Base-by-base conservation (phyloP, 371 early-diverging fungal species). In the Blastocladiella emersonii region DNA sequence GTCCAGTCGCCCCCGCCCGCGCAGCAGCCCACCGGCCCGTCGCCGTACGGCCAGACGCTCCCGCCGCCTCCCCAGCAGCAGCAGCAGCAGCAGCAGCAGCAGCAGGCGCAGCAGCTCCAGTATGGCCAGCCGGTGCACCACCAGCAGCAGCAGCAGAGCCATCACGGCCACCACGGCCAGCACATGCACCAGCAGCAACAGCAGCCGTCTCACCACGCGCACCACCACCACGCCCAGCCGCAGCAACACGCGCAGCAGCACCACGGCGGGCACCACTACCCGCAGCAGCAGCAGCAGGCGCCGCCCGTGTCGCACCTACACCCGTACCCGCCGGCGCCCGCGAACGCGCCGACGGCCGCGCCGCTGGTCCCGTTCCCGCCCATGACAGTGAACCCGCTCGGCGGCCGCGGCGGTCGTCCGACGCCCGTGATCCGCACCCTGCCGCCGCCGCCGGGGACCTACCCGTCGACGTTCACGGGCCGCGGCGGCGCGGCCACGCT, bases 81-180 rank as follows among this genome's bases (percentile, higher is more conserved):
- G 21, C 64, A 64, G 39, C 41, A 48, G 0, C 62, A 63, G 2
- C 63, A 68, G 17, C 66, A 61, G 39, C 39, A 39, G 39, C 13
- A 39, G 8, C 39, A 39, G 39, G 39, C 8, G 8, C 8, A 39
- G 13, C 35, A 37, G 30, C 27, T 66, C 59, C 13, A 39, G 5
- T 39, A 5, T 39, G 8, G 13, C 13, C 39, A 39, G 13, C 5
- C 39, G 8, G 39, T 13, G 39, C 39, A 39, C 13, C 13, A 39
- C 13, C 39, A 39, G 34, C 62, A 44, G 21, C 64, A 60, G 49
- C 61, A 62, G 19, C 48, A 32, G 51, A 6, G 23, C 49, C 35
- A 30, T 27, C 3, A n/a, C 30, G 41, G 27, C 61, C 25, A 53
- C 57, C 37, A 62, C 67, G 56, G 56, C 68, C 39, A 39, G 5